Evolutionary conservation across 805 yeast genomes (phyloP).

Genomic region (Barnettozyma botsteinii): DNA sequence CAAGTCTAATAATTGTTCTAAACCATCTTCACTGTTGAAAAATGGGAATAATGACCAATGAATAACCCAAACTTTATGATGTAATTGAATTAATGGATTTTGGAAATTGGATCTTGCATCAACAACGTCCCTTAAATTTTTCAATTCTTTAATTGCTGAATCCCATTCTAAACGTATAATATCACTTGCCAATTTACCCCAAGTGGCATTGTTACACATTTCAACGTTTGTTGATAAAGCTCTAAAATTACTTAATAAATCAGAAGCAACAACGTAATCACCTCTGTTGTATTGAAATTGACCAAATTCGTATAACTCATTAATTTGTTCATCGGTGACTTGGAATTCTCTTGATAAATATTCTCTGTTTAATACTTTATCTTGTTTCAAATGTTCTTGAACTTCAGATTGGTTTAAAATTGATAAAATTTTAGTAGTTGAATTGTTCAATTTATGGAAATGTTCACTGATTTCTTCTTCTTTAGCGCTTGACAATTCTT

Average conservation of each 20-base stretch:
- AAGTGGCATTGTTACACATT: slow-evolving; percentile 48
- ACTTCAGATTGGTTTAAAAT: slow-evolving; percentile 45
- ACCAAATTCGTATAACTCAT: slow-evolving; percentile 51
- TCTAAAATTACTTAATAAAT: slow-evolving; percentile 51
- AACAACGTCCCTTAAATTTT: slow-evolving; percentile 49
- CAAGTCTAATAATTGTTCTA: slow-evolving; percentile 49
- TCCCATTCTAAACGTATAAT: slow-evolving; percentile 49
- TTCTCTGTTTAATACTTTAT: slow-evolving; percentile 47
- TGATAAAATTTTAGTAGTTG: slow-evolving; percentile 40
- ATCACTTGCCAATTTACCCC: slow-evolving; percentile 65
- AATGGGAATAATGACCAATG: slow-evolving; percentile 66
- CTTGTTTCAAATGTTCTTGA: slow-evolving; percentile 47
- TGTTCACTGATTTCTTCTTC: slow-evolving; percentile 29
- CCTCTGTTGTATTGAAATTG: slow-evolving; percentile 61
- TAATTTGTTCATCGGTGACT: slow-evolving; percentile 43
- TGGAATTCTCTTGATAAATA: slow-evolving; percentile 39
- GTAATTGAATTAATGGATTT: slow-evolving; percentile 52
- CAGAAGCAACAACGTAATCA: slow-evolving; percentile 54
- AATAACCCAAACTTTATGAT: slow-evolving; percentile 60
- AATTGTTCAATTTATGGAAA: slow-evolving; percentile 32
- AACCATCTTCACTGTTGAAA: slow-evolving; percentile 47
- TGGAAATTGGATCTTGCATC: slow-evolving; percentile 45
- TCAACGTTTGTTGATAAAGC: slow-evolving; percentile 47
- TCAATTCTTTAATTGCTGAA: slow-evolving; percentile 47
- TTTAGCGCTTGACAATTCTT: slow-evolving; percentile 35